Conservation (phyloP, 2,329 filamentous ascomycete genomes). For the Fusarium nygamai region DNA sequence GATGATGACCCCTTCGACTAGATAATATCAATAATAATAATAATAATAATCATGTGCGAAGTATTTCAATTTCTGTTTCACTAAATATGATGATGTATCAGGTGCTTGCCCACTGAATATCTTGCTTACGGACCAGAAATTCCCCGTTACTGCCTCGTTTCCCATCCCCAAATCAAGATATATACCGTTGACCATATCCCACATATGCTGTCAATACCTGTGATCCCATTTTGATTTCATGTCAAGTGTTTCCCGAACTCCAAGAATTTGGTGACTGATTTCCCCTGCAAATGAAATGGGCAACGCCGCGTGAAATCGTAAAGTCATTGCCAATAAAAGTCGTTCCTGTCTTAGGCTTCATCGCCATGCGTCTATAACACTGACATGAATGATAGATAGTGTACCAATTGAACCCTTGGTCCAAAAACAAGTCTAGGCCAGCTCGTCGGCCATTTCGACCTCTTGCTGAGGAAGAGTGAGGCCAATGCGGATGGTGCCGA, state of each 20-base stretch:
- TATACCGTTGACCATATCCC: neutral
- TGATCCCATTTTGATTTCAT: conserved; percentile 10
- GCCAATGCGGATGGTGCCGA: conserved; percentile 60
- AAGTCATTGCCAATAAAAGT: conserved; percentile 1
- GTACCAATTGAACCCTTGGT: neutral
- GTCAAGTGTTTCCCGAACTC: conserved; percentile 2
- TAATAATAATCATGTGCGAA: neutral
- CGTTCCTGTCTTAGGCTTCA: neutral
- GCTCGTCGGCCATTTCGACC: conserved; percentile 33
- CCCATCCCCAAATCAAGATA: neutral
- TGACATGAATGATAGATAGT: neutral
- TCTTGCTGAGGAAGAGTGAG: conserved; percentile 40
- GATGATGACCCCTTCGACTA: conserved; percentile 66
- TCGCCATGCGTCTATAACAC: neutral
- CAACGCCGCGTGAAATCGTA: neutral
- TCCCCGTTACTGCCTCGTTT: neutral
- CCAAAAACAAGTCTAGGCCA: conserved; percentile 19
- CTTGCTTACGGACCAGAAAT: neutral
- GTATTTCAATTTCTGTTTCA: neutral
- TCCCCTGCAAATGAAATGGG: conserved; percentile 7
- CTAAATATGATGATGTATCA: neutral
- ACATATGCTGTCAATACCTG: neutral
- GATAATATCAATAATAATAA: neutral
- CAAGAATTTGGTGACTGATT: neutral
- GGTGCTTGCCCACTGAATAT: neutral